phyloP scores from a whole-genome alignment of 2,329 filamentous ascomycete genomes.

The Aquanectria penicillioides region DNA sequence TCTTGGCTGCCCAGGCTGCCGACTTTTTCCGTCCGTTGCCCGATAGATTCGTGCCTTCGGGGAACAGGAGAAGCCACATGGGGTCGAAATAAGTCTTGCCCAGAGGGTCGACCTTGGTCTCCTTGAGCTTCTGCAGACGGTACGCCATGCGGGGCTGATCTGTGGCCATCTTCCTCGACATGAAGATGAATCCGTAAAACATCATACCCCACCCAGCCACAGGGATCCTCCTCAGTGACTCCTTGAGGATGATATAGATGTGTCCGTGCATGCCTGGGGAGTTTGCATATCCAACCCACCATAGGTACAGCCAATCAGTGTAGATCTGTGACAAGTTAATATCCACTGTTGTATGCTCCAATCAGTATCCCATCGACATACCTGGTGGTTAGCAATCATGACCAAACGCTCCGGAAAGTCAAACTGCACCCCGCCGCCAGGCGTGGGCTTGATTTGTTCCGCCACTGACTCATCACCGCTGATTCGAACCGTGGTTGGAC shows the following conservation, averaged over 20 bases:
- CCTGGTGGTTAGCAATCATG: slow-evolving; percentile 88
- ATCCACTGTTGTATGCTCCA: slow-evolving; percentile 32
- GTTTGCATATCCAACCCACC: slow-evolving; percentile 92
- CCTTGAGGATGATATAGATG: slow-evolving; percentile 90
- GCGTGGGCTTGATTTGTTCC: slow-evolving; percentile 75
- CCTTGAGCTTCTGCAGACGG: slow-evolving; percentile 76
- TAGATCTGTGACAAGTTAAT: slow-evolving; percentile 67
- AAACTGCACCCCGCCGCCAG: slow-evolving; percentile 79
- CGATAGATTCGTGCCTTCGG: slow-evolving; percentile 86
- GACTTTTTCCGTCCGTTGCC: slow-evolving; percentile 76
- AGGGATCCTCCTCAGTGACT: slow-evolving; percentile 84
- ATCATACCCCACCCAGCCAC: slow-evolving; percentile 83
- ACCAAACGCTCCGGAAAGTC: slow-evolving; percentile 84
- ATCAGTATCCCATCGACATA: slow-evolving; percentile 40
- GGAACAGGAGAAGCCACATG: slow-evolving; percentile 92
- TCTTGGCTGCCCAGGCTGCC: slow-evolving; percentile 80
- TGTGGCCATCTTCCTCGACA: slow-evolving; percentile 87
- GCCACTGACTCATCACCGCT: slow-evolving; percentile 85
- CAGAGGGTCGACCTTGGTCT: slow-evolving; percentile 60
- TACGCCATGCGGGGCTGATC: slow-evolving; percentile 81
- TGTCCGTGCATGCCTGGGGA: slow-evolving; percentile 81
- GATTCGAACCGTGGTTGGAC: slow-evolving; percentile 83
- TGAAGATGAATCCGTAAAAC: slow-evolving; percentile 91
- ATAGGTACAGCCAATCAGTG: slow-evolving; percentile 91
- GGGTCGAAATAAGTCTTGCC: slow-evolving; percentile 72